Conservation (phyloP, 306 rosid genomes). For the Sindora glabra region DNA sequence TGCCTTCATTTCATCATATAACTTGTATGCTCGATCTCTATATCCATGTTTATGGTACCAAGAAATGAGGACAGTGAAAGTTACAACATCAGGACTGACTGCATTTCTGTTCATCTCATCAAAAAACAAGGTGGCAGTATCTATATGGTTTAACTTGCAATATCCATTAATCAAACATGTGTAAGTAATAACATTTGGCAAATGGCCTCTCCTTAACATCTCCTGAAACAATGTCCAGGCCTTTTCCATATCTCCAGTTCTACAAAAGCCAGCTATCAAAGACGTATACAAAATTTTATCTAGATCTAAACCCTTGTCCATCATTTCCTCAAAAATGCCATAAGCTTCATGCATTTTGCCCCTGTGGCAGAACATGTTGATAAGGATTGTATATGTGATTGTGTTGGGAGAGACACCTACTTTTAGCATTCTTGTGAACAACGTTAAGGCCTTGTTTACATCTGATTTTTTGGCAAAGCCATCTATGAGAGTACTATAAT, state of each 20-base stretch:
- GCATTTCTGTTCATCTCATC: conserved; percentile 32
- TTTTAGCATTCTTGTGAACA: conserved; percentile 41
- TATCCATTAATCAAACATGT: conserved; percentile 53
- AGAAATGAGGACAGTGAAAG: conserved; percentile 43
- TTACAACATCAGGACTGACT: conserved; percentile 39
- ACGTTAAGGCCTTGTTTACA: conserved; percentile 26
- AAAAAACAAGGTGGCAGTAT: conserved; percentile 32
- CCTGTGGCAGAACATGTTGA: conserved; percentile 25
- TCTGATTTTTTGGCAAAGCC: conserved; percentile 44
- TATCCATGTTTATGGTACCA: conserved; percentile 29
- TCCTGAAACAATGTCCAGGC: conserved; percentile 41
- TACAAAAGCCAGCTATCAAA: conserved; percentile 47
- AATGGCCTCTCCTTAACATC: conserved; percentile 34
- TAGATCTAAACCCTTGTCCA: conserved; percentile 23
- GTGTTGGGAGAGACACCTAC: conserved; percentile 32
- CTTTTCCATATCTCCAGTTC: conserved; percentile 23
- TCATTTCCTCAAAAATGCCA: conserved; percentile 34
- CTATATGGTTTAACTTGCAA: conserved; percentile 42
- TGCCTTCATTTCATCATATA: conserved; percentile 32
- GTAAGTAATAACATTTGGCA: conserved; percentile 41
- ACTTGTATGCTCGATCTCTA: conserved; percentile 23
- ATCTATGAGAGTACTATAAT: conserved; percentile 43
- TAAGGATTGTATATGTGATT: conserved; percentile 38
- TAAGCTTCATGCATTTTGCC: conserved; percentile 29
- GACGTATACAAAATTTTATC: conserved; percentile 48